phyloP scores from a whole-genome alignment of 768 basidiomycete species.

The Mycena floridula region DNA sequence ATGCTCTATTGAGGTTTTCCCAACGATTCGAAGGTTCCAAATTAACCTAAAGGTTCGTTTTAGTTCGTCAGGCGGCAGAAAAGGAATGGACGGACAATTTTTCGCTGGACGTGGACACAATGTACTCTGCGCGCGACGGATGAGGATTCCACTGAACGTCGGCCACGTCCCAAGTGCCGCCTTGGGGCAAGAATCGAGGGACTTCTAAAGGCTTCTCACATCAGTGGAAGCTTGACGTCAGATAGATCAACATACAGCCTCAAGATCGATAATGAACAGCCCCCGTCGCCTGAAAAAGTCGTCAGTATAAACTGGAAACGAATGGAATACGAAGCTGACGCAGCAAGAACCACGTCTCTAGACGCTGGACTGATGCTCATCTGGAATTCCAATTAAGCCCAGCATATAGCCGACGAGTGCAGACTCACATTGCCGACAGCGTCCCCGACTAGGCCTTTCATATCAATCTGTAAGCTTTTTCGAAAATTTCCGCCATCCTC shows the following conservation, averaged over 20 bases:
- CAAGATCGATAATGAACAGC: slow-evolving; percentile 91
- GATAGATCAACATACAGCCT: no score
- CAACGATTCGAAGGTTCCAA: slow-evolving; percentile 81
- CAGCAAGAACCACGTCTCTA: slow-evolving; percentile 86
- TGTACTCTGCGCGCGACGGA: slow-evolving; percentile 64
- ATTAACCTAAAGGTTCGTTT: slow-evolving; percentile 51
- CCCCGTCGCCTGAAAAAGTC: slow-evolving; percentile 60
- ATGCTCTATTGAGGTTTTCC: slow-evolving; percentile 77
- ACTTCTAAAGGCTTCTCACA: slow-evolving; percentile 81
- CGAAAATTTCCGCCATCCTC: slow-evolving; percentile 59
- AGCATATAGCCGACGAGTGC: background rate
- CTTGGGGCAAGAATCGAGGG: slow-evolving; percentile 92
- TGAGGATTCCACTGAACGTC: slow-evolving; percentile 95
- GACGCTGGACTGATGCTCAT: slow-evolving; percentile 90
- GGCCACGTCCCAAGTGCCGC: slow-evolving; percentile 93
- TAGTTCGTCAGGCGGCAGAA: background rate
- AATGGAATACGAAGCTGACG: slow-evolving; percentile 34
- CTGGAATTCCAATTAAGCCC: slow-evolving; percentile 35
- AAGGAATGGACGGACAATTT: slow-evolving; percentile 54
- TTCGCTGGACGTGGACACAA: slow-evolving; percentile 84
- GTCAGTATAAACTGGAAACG: background rate
- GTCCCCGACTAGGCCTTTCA: slow-evolving; percentile 74
- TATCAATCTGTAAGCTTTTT: slow-evolving; percentile 64
- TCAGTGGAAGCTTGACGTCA: no score
- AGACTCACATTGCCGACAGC: slow-evolving; percentile 74